Percentiles rank a stretch among this genome's conserved stretches.
These are phyloP conservation scores for Amylocystis lapponica DNA, from an alignment of 768 basidiomycete genomes.

Conservation along the genomic window DNA sequence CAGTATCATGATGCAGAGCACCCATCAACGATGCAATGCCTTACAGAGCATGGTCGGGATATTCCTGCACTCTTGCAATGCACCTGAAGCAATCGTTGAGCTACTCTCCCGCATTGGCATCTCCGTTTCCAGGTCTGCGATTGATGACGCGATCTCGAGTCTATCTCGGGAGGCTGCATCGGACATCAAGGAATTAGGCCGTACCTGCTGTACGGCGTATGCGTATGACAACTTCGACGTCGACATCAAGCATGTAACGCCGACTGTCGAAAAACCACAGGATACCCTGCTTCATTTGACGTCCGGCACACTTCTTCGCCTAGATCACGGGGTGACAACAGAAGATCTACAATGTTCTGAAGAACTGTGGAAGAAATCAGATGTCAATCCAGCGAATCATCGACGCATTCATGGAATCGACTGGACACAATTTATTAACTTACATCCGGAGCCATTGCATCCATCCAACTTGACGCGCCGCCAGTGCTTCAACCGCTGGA, in stretches of 20 bases:
- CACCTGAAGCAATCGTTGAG: conserved; percentile 22
- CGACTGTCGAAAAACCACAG: conserved; percentile 24
- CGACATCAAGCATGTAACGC: conserved; percentile 24
- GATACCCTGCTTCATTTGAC: conserved; percentile 29
- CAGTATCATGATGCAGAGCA: neutral
- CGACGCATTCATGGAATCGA: neutral
- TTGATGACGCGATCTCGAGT: conserved; percentile 14
- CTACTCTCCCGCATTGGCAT: conserved; percentile 15
- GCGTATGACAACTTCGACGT: conserved; percentile 43
- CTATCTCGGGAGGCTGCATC: no score
- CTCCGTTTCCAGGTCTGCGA: conserved; percentile 14
- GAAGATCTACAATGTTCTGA: conserved; percentile 28
- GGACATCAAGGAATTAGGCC: no score
- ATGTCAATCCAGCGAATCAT: conserved; percentile 14
- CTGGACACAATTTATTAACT: neutral
- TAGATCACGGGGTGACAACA: conserved; percentile 13
- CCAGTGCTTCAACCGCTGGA: conserved; percentile 15
- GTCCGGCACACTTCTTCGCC: conserved; percentile 25
- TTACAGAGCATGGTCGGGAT: neutral
- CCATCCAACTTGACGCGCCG: neutral
- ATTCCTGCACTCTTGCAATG: conserved; percentile 16
- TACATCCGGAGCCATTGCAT: neutral
- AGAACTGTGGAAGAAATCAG: conserved; percentile 28
- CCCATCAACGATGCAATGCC: neutral
- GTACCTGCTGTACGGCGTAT: no score